phyloP scores from a whole-genome alignment of 352 stramenopile species.

The Pelagophyceae sp. region DNA sequence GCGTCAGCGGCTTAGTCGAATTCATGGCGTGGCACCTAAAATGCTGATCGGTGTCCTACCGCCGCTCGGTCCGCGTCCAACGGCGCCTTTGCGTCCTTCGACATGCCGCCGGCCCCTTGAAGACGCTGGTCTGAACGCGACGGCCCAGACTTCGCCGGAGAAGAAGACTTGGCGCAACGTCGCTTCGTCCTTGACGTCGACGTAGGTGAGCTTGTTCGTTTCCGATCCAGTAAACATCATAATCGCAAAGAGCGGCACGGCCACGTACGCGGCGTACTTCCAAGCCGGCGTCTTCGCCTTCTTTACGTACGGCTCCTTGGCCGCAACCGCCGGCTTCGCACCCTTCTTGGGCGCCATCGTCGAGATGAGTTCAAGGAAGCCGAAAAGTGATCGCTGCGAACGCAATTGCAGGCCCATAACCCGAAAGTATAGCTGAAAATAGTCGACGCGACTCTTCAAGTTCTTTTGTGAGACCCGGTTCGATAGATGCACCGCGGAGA shows the following conservation, averaged over 20 bases:
- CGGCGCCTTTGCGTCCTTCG: too few relatives aligned
- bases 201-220: neutral
- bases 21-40: neutral
- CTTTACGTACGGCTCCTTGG: neutral
- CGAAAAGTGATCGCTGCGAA: too few relatives aligned
- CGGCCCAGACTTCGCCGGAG: conserved; percentile 11
- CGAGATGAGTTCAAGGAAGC: too few relatives aligned
- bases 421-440: too few relatives aligned
- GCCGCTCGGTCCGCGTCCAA: too few relatives aligned
- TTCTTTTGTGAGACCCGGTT: too few relatives aligned
- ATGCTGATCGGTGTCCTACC: too few relatives aligned
- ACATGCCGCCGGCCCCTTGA: too few relatives aligned
- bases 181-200: conserved; percentile 1
- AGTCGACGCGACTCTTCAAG: too few relatives aligned
- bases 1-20: neutral
- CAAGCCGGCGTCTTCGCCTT: neutral
- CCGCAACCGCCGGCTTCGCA: neutral
- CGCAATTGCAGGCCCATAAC: too few relatives aligned
- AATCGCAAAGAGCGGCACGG: neutral
- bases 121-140: neutral
- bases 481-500: too few relatives aligned
- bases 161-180: conserved; percentile 11
- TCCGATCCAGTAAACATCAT: neutral
- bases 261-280: neutral
- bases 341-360: neutral